Conservation (phyloP, 73 alveolate species). For the Paramecium sexaurelia region DNA sequence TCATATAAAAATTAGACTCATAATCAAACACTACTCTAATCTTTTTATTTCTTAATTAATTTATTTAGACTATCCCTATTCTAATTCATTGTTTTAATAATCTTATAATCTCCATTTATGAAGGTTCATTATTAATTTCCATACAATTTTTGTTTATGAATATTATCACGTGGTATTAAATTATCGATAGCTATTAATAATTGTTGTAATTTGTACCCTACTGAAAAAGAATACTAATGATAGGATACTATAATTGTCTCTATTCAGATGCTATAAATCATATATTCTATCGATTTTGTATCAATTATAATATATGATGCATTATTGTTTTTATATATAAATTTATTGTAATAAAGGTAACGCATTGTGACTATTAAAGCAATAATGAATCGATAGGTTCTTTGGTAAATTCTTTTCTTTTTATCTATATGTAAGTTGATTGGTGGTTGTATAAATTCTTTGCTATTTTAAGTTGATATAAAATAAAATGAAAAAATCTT, state of each 20-base stretch:
- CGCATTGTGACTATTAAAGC: neutral
- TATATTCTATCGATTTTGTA: neutral
- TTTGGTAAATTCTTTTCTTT: conserved; percentile 31
- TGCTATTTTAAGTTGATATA: no score
- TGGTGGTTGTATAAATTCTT: neutral
- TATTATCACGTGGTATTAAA: neutral
- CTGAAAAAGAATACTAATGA: conserved; percentile 11
- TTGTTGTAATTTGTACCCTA: neutral
- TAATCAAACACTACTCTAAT: neutral
- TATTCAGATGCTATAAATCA: neutral
- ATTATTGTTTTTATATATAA: neutral
- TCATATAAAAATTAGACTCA: neutral
- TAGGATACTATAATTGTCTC: neutral
- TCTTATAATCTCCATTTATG: neutral
- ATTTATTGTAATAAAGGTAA: neutral
- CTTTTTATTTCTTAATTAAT: neutral
- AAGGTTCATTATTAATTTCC: conserved; percentile 36
- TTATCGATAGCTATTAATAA: neutral
- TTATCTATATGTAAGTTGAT: neutral
- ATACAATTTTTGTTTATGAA: neutral
- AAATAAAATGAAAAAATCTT: no score
- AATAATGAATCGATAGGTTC: neutral
- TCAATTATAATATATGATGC: conserved; percentile 16
- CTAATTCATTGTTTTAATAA: neutral
- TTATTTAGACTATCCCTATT: neutral